A percentile compares a stretch with the other conserved stretches of the same genome.
Evolutionary conservation across 2,329 filamentous ascomycete genomes (phyloP).

Genomic region (Tolypocladium ophioglossoides): DNA sequence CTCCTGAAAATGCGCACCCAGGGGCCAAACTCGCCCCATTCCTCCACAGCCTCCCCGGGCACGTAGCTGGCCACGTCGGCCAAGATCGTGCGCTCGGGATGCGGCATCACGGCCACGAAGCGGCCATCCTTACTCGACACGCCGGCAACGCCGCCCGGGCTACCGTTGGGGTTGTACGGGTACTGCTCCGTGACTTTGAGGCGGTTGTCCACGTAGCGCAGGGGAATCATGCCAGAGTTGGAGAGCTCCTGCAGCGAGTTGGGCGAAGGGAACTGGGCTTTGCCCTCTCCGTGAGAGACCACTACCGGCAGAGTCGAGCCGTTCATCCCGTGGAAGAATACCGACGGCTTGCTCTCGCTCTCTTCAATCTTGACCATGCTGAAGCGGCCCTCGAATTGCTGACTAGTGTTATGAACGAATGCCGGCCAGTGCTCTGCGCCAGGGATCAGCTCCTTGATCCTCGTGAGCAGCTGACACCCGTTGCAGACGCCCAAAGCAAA

Average conservation of each 20-base stretch:
- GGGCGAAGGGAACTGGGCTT: constrained; percentile 57
- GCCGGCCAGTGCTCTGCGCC: constrained; percentile 76
- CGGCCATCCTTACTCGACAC: constrained; percentile 68
- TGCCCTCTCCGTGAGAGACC: constrained; percentile 84
- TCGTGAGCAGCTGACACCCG: constrained; percentile 88
- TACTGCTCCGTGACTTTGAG: constrained; percentile 68
- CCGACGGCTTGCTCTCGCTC: constrained; percentile 45
- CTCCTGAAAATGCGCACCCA: constrained; percentile 84
- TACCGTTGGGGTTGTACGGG: constrained; percentile 81
- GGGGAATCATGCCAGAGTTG: constrained; percentile 57
- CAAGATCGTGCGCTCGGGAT: constrained; percentile 83
- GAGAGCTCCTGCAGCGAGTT: constrained; percentile 44
- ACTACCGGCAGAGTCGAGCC: constrained; percentile 75
- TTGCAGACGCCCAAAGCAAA: constrained; percentile 95
- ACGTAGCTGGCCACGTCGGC: constrained; percentile 68
- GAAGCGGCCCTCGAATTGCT: constrained; percentile 84
- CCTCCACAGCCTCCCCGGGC: constrained; percentile 43
- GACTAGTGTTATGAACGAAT: constrained; percentile 73
- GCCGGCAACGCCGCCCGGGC: constrained; percentile 69
- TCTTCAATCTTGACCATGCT: constrained; percentile 72
- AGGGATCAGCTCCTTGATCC: constrained; percentile 69
- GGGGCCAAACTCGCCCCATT: constrained; percentile 74
- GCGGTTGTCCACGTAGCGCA: constrained; percentile 79
- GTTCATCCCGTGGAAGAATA: constrained; percentile 85
- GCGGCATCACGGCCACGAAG: constrained; percentile 85